These are phyloP conservation scores for Malbranchea zuffiana DNA, from an alignment of 2,329 filamentous ascomycete species.

Conservation along the genomic window DNA sequence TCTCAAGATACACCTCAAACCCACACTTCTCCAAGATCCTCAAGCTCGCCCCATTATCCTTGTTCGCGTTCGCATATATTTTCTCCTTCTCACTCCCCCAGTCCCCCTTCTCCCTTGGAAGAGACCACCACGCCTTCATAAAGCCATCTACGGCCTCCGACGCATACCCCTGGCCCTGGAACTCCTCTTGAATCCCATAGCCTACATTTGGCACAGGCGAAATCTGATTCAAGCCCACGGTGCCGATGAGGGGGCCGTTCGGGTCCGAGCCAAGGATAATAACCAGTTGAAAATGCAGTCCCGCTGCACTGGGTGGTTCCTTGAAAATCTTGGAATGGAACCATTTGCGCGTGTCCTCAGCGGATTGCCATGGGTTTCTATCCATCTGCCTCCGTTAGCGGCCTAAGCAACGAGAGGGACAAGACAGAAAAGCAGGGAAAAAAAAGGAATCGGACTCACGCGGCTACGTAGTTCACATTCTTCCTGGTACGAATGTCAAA, in stretches of 20 bases:
- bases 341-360: constrained; percentile 7
- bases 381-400: background rate
- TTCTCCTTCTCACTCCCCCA: background rate
- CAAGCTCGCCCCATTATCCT: constrained; percentile 10
- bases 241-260: constrained; percentile 9
- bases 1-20: constrained; percentile 10
- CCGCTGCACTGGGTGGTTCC: constrained; percentile 5
- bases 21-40: constrained; percentile 13
- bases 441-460: background rate
- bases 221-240: constrained; percentile 11
- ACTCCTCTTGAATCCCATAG: constrained; percentile 9
- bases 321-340: constrained; percentile 9
- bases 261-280: constrained; percentile 9
- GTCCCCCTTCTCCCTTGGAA: constrained; percentile 5
- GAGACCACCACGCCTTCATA: constrained; percentile 12
- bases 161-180: constrained; percentile 13
- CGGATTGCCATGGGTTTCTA: background rate
- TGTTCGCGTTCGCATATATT: constrained; percentile 9
- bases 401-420: background rate
- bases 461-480: background rate
- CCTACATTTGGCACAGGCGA: constrained; percentile 12
- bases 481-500: background rate
- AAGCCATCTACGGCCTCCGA: constrained; percentile 12
- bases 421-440: background rate
- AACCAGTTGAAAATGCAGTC: constrained; percentile 9